A percentile compares a stretch with the other conserved stretches of the same genome.
phyloP scores from a whole-genome alignment of 805 yeast species.

The Starmerella bombicola region DNA sequence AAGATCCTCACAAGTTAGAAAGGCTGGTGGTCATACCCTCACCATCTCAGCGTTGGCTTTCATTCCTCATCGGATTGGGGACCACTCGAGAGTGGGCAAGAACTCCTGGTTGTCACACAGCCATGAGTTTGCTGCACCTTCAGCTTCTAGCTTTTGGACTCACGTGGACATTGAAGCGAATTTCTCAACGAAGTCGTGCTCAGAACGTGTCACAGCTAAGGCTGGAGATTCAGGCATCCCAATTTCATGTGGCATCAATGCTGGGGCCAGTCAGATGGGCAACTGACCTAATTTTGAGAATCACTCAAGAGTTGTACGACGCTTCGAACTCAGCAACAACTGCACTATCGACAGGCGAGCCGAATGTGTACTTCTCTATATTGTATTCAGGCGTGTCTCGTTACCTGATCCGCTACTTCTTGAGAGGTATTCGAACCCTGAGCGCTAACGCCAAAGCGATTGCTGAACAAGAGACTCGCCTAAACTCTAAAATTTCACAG shows the following conservation, averaged over 20 bases:
- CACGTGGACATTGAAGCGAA: slow-evolving; percentile 48
- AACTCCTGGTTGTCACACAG: slow-evolving; percentile 36
- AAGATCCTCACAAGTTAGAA: slow-evolving; percentile 53
- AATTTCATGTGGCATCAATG: slow-evolving; percentile 25
- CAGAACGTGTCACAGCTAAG: slow-evolving; percentile 34
- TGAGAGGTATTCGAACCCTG: slow-evolving; percentile 32
- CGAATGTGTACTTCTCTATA: slow-evolving; percentile 26
- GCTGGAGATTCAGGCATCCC: slow-evolving; percentile 23
- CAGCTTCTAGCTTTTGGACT: slow-evolving; percentile 61
- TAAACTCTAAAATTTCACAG: slow-evolving; percentile 20
- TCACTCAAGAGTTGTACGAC: slow-evolving; percentile 51
- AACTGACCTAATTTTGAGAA: slow-evolving; percentile 57
- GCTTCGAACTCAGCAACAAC: slow-evolving; percentile 17
- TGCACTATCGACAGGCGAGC: neutral
- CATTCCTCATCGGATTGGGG: slow-evolving; percentile 59
- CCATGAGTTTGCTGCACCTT: slow-evolving; percentile 54
- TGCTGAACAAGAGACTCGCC: slow-evolving; percentile 14
- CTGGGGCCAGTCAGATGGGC: slow-evolving; percentile 83
- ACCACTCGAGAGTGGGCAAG: slow-evolving; percentile 36
- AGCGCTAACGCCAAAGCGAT: slow-evolving; percentile 10
- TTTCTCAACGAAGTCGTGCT: slow-evolving; percentile 17
- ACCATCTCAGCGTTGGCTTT: slow-evolving; percentile 49
- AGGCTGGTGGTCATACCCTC: slow-evolving; percentile 66
- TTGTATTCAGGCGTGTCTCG: slow-evolving; percentile 30
- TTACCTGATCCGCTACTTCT: slow-evolving; percentile 27